These are phyloP conservation scores for Corylus americana DNA, from an alignment of 306 rosid species.

Conservation along the genomic window DNA sequence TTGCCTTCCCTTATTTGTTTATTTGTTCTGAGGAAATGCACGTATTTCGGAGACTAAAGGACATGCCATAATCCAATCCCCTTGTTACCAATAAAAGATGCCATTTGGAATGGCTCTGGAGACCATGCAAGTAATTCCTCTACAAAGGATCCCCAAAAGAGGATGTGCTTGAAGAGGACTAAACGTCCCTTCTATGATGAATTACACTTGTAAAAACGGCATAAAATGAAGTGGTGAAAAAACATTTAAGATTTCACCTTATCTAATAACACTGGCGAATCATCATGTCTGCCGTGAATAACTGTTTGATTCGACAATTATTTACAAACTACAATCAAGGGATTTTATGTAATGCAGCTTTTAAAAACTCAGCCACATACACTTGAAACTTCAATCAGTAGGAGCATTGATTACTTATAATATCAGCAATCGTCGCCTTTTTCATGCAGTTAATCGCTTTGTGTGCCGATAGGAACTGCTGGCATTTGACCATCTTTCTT, in stretches of 20 bases:
- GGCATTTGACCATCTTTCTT: conserved; percentile 57
- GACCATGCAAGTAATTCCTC: neutral
- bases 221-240: neutral
- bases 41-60: too few species aligned
- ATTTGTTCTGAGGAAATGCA: too few species aligned
- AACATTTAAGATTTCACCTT: neutral
- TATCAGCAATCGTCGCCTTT: conserved; percentile 26
- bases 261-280: neutral
- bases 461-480: conserved; percentile 41
- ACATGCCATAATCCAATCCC: neutral
- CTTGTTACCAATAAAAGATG: neutral
- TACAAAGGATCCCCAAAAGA: neutral
- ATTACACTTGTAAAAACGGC: neutral
- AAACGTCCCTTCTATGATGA: neutral
- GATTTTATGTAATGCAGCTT: conserved; percentile 49
- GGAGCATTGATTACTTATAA: conserved; percentile 18
- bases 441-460: conserved; percentile 41
- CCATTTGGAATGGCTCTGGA: neutral
- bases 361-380: conserved; percentile 60
- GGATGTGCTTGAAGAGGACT: neutral
- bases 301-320: neutral
- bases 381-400: conserved; percentile 24
- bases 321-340: conserved; percentile 14
- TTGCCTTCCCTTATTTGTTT: too few species aligned
- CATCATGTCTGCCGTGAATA: neutral